Evolutionary conservation across 106 monocot genomes (phyloP), one percentile per base, ranked within the genome.

Genomic region (Dioscorea alata): DNA sequence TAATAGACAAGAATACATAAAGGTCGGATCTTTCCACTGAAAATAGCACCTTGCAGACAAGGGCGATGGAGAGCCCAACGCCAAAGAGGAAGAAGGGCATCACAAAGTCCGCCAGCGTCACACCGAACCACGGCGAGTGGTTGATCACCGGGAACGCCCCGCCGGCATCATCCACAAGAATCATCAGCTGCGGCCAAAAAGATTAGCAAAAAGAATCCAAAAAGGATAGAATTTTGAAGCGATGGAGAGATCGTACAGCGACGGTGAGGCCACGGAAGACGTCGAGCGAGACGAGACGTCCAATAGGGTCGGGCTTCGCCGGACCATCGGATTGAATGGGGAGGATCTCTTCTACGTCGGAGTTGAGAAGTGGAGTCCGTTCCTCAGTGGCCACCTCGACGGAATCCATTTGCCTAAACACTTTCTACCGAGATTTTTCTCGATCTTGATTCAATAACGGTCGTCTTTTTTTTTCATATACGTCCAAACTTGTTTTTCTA

Each of bases 241-340:
- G 15, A 13, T 33, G 32, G 67, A 0, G 15, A 33, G 50, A 21
- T 12, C 63, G 22, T 70, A 95, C 95, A 56, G 91, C 88, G 22
- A 91, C 84, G 54, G 95, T 88, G 77, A 95, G 79, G 23, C 95
- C 95, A 21, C 95, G 95, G 80, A 96, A 96, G 52, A 96, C 88
- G 65, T 95, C 95, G 75, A 95, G 88, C 8, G 95, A 95, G 60
- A 52, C 83, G 61, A 91, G 79, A 4, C 91, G 85, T 49, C 31
- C 77, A 5, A 51, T 71, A 35, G 69, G 67, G 13, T 33, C 54
- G 73, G 70, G 33, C 10, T 21, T 33, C 19, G 70, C 66, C n/a
- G 66, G 53, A 23, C 73, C 18, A 51, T 67, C 73, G 61, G 79
- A 56, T 17, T 60, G 73, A 12, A 64, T 73, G 12, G 61, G 83